These are phyloP conservation scores for Rhizoclosmatium sp. DNA, from an alignment of 192 early-diverging fungal genomes.

Conservation along the genomic window DNA sequence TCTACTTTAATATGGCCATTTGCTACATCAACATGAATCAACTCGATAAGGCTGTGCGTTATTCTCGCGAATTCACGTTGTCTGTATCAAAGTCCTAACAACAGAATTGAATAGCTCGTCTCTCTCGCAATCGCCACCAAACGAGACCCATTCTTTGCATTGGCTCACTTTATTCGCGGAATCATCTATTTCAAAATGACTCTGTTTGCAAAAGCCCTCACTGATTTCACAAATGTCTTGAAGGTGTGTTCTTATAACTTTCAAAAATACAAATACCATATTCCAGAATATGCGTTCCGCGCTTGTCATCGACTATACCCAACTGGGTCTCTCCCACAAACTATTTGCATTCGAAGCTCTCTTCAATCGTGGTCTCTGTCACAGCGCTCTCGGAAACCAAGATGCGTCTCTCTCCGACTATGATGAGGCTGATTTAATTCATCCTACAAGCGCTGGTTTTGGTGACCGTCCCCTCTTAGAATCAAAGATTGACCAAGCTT, in stretches of 20 bases:
- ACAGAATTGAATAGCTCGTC: conserved; percentile 61
- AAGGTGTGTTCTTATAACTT: conserved; percentile 55
- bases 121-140: conserved; percentile 77
- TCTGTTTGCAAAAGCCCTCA: conserved; percentile 73
- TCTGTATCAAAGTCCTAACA: background rate
- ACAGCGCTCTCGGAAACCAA: conserved; percentile 76
- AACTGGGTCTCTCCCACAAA: conserved; percentile 91
- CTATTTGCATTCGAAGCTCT: conserved; percentile 88
- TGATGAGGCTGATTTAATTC: conserved; percentile 58
- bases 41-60: conserved; percentile 83
- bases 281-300: conserved; percentile 67
- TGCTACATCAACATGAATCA: conserved; percentile 77
- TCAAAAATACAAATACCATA: background rate
- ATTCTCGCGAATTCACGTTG: background rate
- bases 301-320: conserved; percentile 92
- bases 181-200: conserved; percentile 79
- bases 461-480: conserved; percentile 35
- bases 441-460: conserved; percentile 5
- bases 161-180: conserved; percentile 93
- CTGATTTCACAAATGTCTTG: conserved; percentile 83
- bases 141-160: conserved; percentile 87
- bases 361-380: conserved; percentile 90
- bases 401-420: conserved; percentile 78
- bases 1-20: conserved; percentile 96
- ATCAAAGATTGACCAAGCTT: conserved; percentile 54